Percentiles rank a stretch among this genome's conserved stretches.
Conservation (phyloP, 2,329 filamentous ascomycete species). For the Diaporthe destruens region DNA sequence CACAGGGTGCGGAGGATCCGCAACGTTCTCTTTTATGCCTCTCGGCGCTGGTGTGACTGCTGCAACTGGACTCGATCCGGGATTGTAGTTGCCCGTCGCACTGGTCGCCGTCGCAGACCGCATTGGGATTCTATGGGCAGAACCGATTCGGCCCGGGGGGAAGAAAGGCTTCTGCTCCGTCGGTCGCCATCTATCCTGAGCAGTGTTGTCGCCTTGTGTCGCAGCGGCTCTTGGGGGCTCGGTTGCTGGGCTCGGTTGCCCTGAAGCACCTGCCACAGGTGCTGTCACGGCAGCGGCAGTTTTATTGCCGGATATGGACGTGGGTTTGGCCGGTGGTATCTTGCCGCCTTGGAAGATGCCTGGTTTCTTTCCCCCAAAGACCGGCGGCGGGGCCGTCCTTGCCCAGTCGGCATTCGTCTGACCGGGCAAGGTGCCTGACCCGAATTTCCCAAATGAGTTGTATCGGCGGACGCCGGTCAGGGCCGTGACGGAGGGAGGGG, state of each 20-base stretch:
- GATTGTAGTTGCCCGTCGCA: background rate
- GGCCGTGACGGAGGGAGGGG: background rate
- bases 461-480: constrained; percentile 21
- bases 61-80: background rate
- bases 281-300: background rate
- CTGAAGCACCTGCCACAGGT: background rate
- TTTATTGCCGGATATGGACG: background rate
- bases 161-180: background rate
- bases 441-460: constrained; percentile 37
- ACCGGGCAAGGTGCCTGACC: constrained; percentile 37
- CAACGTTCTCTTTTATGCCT: background rate
- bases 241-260: background rate
- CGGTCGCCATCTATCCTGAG: constrained; percentile 13
- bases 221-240: background rate
- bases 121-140: constrained; percentile 1
- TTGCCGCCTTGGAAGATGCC: constrained; percentile 11
- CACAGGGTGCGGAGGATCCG: background rate
- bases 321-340: constrained; percentile 35
- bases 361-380: constrained; percentile 23
- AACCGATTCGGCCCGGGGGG: no score
- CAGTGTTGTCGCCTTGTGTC: background rate
- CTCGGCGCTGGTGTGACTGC: background rate
- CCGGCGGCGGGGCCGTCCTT: constrained; percentile 2
- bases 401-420: constrained; percentile 39
- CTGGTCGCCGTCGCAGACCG: background rate